Evolutionary conservation across 139 green algal genomes (phyloP).

Genomic region (Monoraphidium neglectum): DNA sequence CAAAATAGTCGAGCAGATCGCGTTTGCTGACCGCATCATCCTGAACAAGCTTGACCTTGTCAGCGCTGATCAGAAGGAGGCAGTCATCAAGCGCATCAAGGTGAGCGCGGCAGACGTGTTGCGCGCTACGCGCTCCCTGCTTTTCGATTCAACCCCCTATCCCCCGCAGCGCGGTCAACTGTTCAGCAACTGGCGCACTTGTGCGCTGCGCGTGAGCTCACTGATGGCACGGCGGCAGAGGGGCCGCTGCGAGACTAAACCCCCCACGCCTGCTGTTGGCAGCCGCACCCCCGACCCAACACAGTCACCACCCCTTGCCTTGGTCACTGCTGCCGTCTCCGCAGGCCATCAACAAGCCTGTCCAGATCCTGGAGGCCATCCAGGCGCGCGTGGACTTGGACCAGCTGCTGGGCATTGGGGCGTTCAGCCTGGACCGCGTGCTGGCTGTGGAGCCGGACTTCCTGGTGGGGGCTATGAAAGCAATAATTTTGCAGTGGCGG

Average conservation of each 20-base stretch:
- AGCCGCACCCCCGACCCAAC: too few species aligned
- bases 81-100: constrained; percentile 38
- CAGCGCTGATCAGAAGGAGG: constrained; percentile 41
- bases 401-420: constrained; percentile 65
- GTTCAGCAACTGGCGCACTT: too few species aligned
- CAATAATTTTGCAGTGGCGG: too few species aligned
- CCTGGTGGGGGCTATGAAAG: constrained; percentile 43
- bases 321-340: not conserved
- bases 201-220: too few species aligned
- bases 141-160: too few species aligned
- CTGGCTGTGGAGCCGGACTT: constrained; percentile 74
- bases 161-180: too few species aligned
- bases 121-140: too few species aligned
- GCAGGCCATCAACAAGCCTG: constrained; percentile 62
- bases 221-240: too few species aligned
- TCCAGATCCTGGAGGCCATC: constrained; percentile 68
- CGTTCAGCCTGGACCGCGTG: constrained; percentile 72
- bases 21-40: constrained; percentile 87
- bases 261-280: too few species aligned
- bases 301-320: too few species aligned
- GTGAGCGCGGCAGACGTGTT: constrained; percentile 1
- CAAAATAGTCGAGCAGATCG: constrained; percentile 74
- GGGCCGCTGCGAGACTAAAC: too few species aligned
- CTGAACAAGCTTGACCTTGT: constrained; percentile 91
- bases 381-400: constrained; percentile 47